Evolutionary conservation across 139 green algal genomes (phyloP).

Genomic region (Chlorella sp.): DNA sequence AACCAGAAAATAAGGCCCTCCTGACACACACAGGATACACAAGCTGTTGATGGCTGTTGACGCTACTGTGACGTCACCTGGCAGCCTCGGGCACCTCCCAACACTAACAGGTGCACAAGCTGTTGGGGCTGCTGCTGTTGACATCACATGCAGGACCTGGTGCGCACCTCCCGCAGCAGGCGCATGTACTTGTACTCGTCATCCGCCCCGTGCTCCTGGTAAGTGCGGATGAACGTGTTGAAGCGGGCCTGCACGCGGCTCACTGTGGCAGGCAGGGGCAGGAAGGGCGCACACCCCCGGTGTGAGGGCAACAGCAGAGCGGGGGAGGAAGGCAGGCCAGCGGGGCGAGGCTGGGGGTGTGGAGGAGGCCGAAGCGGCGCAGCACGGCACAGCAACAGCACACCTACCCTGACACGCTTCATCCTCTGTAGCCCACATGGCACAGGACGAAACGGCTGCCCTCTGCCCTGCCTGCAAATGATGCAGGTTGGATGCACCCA

Average conservation of each 20-base stretch:
- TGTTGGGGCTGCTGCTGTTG: too few relatives aligned
- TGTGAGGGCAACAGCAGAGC: not conserved
- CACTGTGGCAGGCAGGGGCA: constrained; percentile 38
- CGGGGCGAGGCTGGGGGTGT: not conserved
- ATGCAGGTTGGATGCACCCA: too few relatives aligned
- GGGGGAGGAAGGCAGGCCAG: not conserved
- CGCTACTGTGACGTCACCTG: too few relatives aligned
- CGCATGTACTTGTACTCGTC: constrained; percentile 59
- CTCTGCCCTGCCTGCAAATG: too few relatives aligned
- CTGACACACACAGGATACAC: too few relatives aligned
- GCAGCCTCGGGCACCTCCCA: too few relatives aligned
- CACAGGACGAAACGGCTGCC: too few relatives aligned
- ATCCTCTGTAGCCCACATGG: too few relatives aligned
- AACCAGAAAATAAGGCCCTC: not conserved
- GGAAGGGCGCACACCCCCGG: too few relatives aligned
- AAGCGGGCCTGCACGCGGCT: constrained; percentile 61
- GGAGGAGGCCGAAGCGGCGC: not conserved
- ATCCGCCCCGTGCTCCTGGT: constrained; percentile 45
- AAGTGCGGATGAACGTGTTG: constrained; percentile 77
- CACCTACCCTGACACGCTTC: not conserved
- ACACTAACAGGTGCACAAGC: not conserved
- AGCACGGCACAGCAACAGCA: not conserved
- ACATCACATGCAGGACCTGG: too few relatives aligned
- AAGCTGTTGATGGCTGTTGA: too few relatives aligned
- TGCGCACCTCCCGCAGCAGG: constrained; percentile 52